Percentiles rank a stretch among this genome's conserved stretches.
phyloP scores from a whole-genome alignment of 208 protist species.

The Trypanosoma rangeli region DNA sequence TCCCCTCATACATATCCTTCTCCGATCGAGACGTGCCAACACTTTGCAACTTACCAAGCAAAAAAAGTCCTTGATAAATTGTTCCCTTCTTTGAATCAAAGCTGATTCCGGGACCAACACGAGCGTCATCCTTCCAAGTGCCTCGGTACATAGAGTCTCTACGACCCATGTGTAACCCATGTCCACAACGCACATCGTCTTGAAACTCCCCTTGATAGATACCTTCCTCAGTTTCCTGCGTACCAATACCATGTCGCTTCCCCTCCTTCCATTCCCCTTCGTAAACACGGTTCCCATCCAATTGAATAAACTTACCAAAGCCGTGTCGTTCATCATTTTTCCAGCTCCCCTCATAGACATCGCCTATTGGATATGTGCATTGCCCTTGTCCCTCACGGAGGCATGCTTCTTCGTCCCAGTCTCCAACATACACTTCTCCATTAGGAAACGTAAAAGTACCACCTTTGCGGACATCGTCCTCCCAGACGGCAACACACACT shows the following conservation, averaged over 20 bases:
- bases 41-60: constrained; percentile 69
- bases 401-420: constrained; percentile 49
- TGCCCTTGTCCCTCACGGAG: constrained; percentile 69
- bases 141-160: constrained; percentile 82
- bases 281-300: constrained; percentile 46
- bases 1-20: constrained; percentile 69
- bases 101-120: constrained; percentile 59
- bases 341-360: constrained; percentile 86
- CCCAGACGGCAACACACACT: constrained; percentile 63
- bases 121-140: constrained; percentile 61
- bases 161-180: constrained; percentile 49
- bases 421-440: constrained; percentile 69
- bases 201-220: constrained; percentile 79
- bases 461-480: constrained; percentile 33
- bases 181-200: constrained; percentile 53
- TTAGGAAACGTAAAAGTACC: constrained; percentile 84
- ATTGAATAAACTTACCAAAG: constrained; percentile 37
- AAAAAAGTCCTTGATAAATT: constrained; percentile 77
- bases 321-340: constrained; percentile 60
- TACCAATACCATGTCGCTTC: constrained; percentile 70
- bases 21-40: constrained; percentile 33
- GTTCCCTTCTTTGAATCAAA: constrained; percentile 52
- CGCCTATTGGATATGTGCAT: constrained; percentile 73
- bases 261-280: constrained; percentile 73
- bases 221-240: constrained; percentile 50